A percentile compares a stretch with the other conserved stretches of the same genome.
Conservation (phyloP, 208 protist species). For the Trypanosoma mega region DNA sequence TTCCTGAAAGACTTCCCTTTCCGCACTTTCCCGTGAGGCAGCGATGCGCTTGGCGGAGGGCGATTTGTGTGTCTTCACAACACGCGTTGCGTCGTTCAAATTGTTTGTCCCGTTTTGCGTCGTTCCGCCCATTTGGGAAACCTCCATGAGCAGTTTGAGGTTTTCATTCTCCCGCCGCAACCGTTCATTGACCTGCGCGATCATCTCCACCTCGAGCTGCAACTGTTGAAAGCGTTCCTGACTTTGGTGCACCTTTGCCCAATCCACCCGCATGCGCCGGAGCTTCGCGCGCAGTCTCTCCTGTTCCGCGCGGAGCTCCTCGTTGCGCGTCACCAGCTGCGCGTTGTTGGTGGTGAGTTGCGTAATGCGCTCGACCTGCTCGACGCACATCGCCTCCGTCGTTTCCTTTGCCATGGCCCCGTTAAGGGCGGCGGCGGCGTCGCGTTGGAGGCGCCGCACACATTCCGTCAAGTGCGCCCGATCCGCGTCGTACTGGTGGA, state of each 20-base stretch:
- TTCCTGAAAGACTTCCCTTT: slow-evolving; percentile 21
- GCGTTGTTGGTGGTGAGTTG: slow-evolving; percentile 12
- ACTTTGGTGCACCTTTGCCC: slow-evolving; percentile 32
- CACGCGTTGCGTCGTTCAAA: no score
- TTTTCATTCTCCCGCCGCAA: slow-evolving; percentile 27
- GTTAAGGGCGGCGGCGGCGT: background rate
- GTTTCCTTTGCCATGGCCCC: background rate
- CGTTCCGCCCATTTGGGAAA: background rate
- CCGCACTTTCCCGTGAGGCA: background rate
- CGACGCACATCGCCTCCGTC: background rate
- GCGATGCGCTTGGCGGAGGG: no score
- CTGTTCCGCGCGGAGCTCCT: slow-evolving; percentile 16
- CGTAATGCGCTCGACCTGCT: background rate
- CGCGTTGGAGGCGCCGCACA: background rate
- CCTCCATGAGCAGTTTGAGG: slow-evolving; percentile 21
- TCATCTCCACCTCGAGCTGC: slow-evolving; percentile 31
- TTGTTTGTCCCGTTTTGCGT: no score
- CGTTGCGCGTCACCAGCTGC: slow-evolving; percentile 4
- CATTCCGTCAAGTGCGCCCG: background rate
- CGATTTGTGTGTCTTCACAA: no score
- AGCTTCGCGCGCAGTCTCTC: slow-evolving; percentile 19
- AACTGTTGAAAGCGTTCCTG: slow-evolving; percentile 29
- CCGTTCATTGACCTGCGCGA: slow-evolving; percentile 20
- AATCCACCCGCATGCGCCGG: slow-evolving; percentile 28
- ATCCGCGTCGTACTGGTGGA: slow-evolving; percentile 16